Percentiles rank a stretch among this genome's conserved stretches.
Conservation (phyloP, 2,329 filamentous ascomycete species). For the Ceratocystiopsis brevicomis region DNA sequence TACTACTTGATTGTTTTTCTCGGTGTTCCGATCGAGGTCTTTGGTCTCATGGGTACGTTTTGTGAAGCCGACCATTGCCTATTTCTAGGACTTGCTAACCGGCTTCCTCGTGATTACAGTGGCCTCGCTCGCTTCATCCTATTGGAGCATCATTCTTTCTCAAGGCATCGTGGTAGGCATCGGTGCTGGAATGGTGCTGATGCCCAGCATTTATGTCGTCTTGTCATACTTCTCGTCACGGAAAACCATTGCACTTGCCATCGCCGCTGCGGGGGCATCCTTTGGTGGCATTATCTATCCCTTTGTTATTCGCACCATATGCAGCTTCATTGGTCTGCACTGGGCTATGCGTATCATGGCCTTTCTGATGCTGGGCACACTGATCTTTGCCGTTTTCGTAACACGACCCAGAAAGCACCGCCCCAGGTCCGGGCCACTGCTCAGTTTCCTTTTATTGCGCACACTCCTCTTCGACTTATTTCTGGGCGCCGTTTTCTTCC, state of each 20-base stretch:
- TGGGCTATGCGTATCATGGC: constrained; percentile 11
- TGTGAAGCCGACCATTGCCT: background rate
- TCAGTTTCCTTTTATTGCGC: constrained; percentile 5
- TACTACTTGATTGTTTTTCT: constrained; percentile 17
- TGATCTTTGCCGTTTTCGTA: constrained; percentile 3
- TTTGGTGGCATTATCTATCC: constrained; percentile 16
- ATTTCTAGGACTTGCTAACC: background rate
- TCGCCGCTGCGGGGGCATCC: constrained; percentile 3
- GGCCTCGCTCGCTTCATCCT: constrained; percentile 16
- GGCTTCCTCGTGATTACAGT: constrained; percentile 9
- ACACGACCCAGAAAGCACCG: constrained; percentile 6
- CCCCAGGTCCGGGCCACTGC: constrained; percentile 6
- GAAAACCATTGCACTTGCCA: constrained; percentile 1
- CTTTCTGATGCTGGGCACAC: constrained; percentile 7
- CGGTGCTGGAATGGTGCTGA: constrained; percentile 35
- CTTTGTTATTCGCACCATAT: constrained; percentile 14
- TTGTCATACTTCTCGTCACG: constrained; percentile 28
- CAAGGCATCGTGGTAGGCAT: constrained; percentile 40
- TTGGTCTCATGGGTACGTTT: constrained; percentile 22
- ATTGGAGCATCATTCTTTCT: constrained; percentile 30
- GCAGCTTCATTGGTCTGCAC: constrained; percentile 10
- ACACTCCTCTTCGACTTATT: constrained; percentile 4
- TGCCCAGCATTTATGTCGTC: constrained; percentile 31
- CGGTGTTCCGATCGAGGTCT: constrained; percentile 16
- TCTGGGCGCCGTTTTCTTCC: constrained; percentile 4